Evolutionary conservation across 306 rosid genomes (phyloP).

Genomic region (Comarum palustre): DNA sequence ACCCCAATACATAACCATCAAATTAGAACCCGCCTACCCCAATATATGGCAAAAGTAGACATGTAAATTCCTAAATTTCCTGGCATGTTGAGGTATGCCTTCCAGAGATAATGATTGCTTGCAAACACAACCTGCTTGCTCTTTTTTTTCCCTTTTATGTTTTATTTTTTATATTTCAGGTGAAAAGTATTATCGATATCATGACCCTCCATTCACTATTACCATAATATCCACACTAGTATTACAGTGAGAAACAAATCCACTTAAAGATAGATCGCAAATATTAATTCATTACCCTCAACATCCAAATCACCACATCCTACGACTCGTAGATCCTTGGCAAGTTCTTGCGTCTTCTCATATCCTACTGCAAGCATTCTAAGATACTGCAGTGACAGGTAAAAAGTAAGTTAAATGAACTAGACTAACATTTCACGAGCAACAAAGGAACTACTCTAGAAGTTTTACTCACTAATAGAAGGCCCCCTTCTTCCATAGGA

Average conservation of each 20-base stretch:
- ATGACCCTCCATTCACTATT: not conserved
- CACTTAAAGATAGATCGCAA: not conserved
- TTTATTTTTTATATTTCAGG: not conserved
- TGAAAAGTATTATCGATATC: not conserved
- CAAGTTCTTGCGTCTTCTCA: conserved; percentile 95
- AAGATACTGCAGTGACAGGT: conserved; percentile 74
- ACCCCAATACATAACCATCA: not conserved
- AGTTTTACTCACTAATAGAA: conserved; percentile 71
- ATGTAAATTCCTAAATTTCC: conserved; percentile 5
- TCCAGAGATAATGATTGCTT: not conserved
- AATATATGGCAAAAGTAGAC: not conserved
- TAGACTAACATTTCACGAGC: conserved; percentile 12
- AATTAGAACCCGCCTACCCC: conserved; percentile 8
- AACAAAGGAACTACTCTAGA: conserved; percentile 8
- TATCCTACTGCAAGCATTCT: conserved; percentile 98
- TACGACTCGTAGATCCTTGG: conserved; percentile 78
- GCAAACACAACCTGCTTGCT: conserved; percentile 3
- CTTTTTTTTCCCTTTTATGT: not conserved
- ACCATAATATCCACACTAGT: conserved; percentile 2
- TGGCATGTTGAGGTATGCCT: not conserved
- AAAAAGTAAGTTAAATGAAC: conserved; percentile 34
- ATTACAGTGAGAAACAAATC: not conserved
- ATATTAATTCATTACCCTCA: conserved; percentile 61
- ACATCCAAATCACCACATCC: conserved; percentile 99
- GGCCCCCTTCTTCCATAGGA: conserved; percentile 96